Evolutionary conservation across 768 basidiomycete species (phyloP), one percentile per base, ranked within the genome.

Genomic region (Gloeostereum incarnatum): DNA sequence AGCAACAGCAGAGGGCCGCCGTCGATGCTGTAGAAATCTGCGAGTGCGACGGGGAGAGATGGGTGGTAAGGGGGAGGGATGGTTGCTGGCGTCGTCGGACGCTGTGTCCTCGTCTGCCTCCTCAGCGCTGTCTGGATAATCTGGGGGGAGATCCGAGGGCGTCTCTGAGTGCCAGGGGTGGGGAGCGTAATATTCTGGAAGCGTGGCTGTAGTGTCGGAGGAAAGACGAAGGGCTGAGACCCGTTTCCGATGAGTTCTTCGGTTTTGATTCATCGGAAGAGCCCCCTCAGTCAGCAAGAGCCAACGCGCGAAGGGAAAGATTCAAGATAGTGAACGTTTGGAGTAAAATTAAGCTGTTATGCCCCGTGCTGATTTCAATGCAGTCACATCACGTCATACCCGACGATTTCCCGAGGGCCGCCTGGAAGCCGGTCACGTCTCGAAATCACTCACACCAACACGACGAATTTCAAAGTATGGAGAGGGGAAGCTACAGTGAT

Each of bases 51-150:
- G 57, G 5, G 65, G 59, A 9, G 60, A 56, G 45, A 21, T 60
- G 45, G 30, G 55, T 51, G 14, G 55, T 50, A 20, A 59, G 45
- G 46, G 55, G 44, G 34, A 57, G 57, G 14, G 54, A 46, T 10
- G 53, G 40, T 47, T 52, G 38, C 48, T 48, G 30, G 48, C 48
- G 45, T 42, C 44, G 45, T 62, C 63, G 14, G 63, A 58, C 52
- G 77, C 74, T 1, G 75, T 72, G 50, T 85, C 81, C 26, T 70
- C 75, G 64, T 86, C 84, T 11, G 72, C 81, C 50, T 87, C 84
- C 52, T 85, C 78, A 46, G 79, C 75, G 41, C 81, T 81, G 50
- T 82, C 78, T 33, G 81, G 73, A 49, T 86, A 86, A 51, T 82
- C 81, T 24, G 83, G 83, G 11, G 83, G 82, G 25, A 59, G 65